Evolutionary conservation across 768 basidiomycete genomes (phyloP).

Genomic region (Termitomyces eurrhizus): DNA sequence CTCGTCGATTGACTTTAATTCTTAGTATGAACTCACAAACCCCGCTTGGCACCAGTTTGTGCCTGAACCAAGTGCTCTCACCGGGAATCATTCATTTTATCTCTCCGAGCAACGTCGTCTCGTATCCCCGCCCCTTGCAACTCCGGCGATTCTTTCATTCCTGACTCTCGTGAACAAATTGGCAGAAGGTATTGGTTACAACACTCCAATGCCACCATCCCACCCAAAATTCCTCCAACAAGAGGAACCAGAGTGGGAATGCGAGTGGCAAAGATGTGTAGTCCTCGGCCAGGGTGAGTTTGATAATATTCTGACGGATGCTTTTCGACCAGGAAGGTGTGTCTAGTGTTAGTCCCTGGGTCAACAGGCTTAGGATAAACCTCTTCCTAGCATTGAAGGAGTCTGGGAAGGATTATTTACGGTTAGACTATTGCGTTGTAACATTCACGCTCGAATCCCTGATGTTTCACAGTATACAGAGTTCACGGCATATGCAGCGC

Average conservation of each 20-base stretch:
- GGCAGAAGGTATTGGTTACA: slow-evolving; percentile 22
- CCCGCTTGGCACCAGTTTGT: slow-evolving; percentile 57
- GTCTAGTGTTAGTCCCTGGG: slow-evolving; percentile 5
- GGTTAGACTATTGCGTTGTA: slow-evolving; percentile 33
- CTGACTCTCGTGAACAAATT: slow-evolving; percentile 48
- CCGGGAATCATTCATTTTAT: slow-evolving; percentile 29
- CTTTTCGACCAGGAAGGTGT: slow-evolving; percentile 59
- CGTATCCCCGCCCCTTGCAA: slow-evolving; percentile 56
- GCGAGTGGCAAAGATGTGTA: slow-evolving; percentile 63
- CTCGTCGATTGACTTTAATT: slow-evolving; percentile 8
- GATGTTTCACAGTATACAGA: slow-evolving; percentile 59
- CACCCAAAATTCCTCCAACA: slow-evolving; percentile 22
- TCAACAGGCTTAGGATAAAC: slow-evolving; percentile 1
- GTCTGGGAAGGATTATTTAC: slow-evolving; percentile 80
- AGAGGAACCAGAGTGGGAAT: slow-evolving; percentile 58
- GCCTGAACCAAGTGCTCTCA: slow-evolving; percentile 27
- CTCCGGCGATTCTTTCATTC: slow-evolving; percentile 71
- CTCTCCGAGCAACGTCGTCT: slow-evolving; percentile 45
- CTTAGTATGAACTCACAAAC: slow-evolving; percentile 57
- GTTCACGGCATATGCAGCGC: slow-evolving; percentile 77
- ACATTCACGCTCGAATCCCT: background rate
- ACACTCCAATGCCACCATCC: slow-evolving; percentile 31
- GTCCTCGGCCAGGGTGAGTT: slow-evolving; percentile 29
- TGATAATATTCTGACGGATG: slow-evolving; percentile 32
- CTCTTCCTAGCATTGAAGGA: slow-evolving; percentile 53